Conservation (phyloP, 2,329 filamentous ascomycete species). For the Pleurostoma richardsiae region DNA sequence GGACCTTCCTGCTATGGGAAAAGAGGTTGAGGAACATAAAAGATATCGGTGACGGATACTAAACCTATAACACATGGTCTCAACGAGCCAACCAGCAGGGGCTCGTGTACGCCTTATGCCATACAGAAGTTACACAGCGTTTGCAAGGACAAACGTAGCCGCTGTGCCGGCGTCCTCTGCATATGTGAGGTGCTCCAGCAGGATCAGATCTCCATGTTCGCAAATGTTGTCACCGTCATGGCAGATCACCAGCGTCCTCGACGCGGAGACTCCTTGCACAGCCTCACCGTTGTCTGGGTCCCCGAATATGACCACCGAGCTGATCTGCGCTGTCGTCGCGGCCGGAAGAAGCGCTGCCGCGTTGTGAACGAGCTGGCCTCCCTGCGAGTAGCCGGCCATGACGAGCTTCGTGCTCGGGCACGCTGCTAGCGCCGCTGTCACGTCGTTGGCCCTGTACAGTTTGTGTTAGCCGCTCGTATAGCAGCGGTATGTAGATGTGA, state of each 20-base stretch:
- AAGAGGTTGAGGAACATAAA: conserved; percentile 10
- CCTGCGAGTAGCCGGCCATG: conserved; percentile 31
- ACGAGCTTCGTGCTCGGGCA: conserved; percentile 35
- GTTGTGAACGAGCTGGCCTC: conserved; percentile 20
- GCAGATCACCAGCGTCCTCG: conserved; percentile 9
- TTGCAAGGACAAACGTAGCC: conserved; percentile 15
- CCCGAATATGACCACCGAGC: conserved; percentile 19
- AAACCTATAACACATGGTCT: too few relatives aligned
- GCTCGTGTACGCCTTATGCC: too few relatives aligned
- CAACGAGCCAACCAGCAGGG: too few relatives aligned
- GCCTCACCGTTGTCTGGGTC: conserved; percentile 13
- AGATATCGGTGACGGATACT: background rate
- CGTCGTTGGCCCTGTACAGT: conserved; percentile 22
- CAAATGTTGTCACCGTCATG: conserved; percentile 10
- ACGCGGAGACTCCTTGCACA: conserved; percentile 4
- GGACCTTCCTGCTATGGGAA: conserved; percentile 12
- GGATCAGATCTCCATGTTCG: conserved; percentile 13
- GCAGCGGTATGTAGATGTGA: conserved; percentile 1
- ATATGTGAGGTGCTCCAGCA: conserved; percentile 18
- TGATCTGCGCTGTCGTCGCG: conserved; percentile 11
- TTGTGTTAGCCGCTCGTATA: conserved; percentile 14
- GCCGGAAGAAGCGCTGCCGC: conserved; percentile 13
- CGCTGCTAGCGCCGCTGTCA: conserved; percentile 17
- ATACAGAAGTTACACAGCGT: background rate
- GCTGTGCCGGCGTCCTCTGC: conserved; percentile 12